Base-by-base conservation (phyloP, 2,329 filamentous ascomycete species). In the Leptographium lundbergii region DNA sequence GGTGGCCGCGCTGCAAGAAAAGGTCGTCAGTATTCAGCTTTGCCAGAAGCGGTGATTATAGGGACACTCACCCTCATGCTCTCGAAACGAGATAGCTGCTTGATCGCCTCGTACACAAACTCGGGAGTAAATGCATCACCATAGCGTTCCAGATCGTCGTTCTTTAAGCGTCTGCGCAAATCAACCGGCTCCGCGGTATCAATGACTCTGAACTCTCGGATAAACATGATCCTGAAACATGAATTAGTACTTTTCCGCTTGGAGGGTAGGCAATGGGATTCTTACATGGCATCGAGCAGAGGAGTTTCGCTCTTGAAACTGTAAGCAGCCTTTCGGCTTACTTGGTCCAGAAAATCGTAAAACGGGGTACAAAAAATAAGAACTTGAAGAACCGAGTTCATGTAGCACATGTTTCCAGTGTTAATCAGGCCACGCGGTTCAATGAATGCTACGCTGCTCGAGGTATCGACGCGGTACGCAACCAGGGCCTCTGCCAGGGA, bases 371-470 rank as follows among this genome's bases (percentile, higher is more conserved):
- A 97, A 70, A 91, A 97, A 65, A 96, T 82, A 67, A 99, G 82
- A 69, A 95, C 88, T 86, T 99, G 94, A 64, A 99, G 81, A 71
- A 96, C 92, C 63, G 94, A 96, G 77, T 97, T 99, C 94, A 99
- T 97, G 74, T 99, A 99, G 74, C 94, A 99, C 89, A 97, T 95
- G 70, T 99, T 97, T 56, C 94, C 94, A 48, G 92, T 95, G 73
- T 99, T 99, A 65, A 96, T 88, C 68, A 99, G 81, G 55, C 94
- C 94, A 65, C 92, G 84, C 56, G 94, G 94, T 73, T 97, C 90
- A 56, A 99, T 79, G 68, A 96, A 96, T 22, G 87, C 78, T 64
- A 92, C 76, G 66, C 87, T 89, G 36, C 81, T 75, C 45, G 79
- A 78, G 45, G 78, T 77, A 60, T 82, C 80, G 27, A 91, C 84